phyloP scores from a whole-genome alignment of 352 stramenopile species.

The Pythium scleroteichum region DNA sequence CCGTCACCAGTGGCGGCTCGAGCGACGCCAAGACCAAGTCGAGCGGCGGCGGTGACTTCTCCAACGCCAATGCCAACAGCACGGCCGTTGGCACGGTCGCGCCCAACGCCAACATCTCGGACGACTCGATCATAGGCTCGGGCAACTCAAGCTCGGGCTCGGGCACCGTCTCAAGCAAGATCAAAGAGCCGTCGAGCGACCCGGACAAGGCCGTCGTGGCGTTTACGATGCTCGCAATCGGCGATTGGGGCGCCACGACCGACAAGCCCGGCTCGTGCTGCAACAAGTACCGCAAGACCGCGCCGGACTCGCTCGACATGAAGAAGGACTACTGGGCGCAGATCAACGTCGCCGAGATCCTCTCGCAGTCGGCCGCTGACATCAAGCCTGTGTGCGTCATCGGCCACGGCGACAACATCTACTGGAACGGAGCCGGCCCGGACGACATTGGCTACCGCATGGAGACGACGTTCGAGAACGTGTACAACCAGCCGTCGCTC shows the following conservation, averaged over 20 bases:
- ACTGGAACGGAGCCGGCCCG: conserved; percentile 83
- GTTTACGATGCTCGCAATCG: conserved; percentile 85
- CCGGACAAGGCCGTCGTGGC: conserved; percentile 45
- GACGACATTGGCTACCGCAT: conserved; percentile 82
- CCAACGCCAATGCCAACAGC: conserved; percentile 7
- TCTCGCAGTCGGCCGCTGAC: conserved; percentile 63
- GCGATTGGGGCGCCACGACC: conserved; percentile 84
- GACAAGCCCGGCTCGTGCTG: conserved; percentile 88
- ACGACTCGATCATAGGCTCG: conserved; percentile 38
- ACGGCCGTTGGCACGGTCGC: conserved; percentile 12
- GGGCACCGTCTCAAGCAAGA: conserved; percentile 21
- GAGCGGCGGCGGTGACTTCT: conserved; percentile 6
- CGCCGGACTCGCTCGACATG: conserved; percentile 76
- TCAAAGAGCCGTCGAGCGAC: conserved; percentile 56
- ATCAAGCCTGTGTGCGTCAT: conserved; percentile 75
- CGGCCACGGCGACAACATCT: conserved; percentile 86
- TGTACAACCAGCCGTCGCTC: conserved; percentile 81
- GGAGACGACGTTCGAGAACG: conserved; percentile 83
- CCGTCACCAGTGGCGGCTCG: conserved; percentile 46
- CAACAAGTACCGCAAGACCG: conserved; percentile 87
- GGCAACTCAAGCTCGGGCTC: conserved; percentile 33
- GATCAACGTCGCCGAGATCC: conserved; percentile 82
- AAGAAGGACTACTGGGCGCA: conserved; percentile 89
- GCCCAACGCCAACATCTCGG: conserved; percentile 35
- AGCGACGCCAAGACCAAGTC: conserved; percentile 28